Percentiles rank a stretch among this genome's conserved stretches.
Evolutionary conservation across 1,284 basidiomycete species (phyloP).

Genomic region (Somion occarium): DNA sequence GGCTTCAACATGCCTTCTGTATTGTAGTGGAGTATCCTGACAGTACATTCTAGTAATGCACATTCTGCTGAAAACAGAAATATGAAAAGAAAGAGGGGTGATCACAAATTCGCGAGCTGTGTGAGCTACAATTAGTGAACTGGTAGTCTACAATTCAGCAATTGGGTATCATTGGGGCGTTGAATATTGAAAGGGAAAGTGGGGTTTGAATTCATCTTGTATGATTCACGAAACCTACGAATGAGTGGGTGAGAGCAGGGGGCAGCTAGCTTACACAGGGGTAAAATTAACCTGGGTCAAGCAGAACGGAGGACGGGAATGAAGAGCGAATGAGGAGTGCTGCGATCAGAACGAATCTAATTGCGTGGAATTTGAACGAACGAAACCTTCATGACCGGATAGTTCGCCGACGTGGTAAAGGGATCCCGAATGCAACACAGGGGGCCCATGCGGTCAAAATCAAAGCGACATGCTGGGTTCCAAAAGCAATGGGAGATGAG

Average conservation of each 20-base stretch:
- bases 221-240: not conserved
- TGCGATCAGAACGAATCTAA: too few species aligned
- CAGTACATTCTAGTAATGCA: not conserved
- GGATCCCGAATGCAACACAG: constrained; percentile 20
- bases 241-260: not conserved
- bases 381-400: too few species aligned
- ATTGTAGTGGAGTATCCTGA: not conserved
- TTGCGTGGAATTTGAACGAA: too few species aligned
- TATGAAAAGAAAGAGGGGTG: not conserved
- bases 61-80: not conserved
- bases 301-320: too few species aligned
- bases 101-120: too few species aligned
- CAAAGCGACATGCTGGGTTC: constrained; percentile 52
- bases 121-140: too few species aligned
- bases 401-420: too few species aligned
- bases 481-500: constrained; percentile 39
- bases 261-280: too few species aligned
- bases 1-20: not conserved
- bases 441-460: constrained; percentile 51
- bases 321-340: too few species aligned
- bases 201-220: not conserved
- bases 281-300: too few species aligned
- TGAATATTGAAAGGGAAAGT: not conserved
- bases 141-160: too few species aligned
- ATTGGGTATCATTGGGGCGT: not conserved